These are phyloP conservation scores for Solanum sejunctum DNA, from an alignment of 257 asterid species.

Conservation along the genomic window DNA sequence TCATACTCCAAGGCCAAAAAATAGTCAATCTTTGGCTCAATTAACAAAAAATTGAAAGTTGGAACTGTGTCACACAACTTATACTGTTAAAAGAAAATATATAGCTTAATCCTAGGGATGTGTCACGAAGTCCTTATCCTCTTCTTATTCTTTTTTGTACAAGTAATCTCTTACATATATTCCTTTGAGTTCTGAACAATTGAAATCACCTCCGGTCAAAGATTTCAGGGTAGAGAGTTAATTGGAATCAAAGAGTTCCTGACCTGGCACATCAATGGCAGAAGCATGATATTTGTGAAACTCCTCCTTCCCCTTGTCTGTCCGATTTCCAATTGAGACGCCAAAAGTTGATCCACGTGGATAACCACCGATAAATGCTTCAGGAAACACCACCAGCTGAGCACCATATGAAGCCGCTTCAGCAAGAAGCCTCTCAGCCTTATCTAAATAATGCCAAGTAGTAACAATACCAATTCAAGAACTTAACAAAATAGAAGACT, in stretches of 20 bases:
- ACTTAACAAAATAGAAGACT: not conserved
- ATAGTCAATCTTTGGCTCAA: too few relatives aligned
- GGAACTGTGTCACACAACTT: not conserved
- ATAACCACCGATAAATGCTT: slow-evolving; percentile 96
- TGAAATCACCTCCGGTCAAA: not conserved
- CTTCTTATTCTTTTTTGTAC: not conserved
- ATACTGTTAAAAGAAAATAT: not conserved
- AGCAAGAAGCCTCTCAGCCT: slow-evolving; percentile 88
- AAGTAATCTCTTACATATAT: not conserved
- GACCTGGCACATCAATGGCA: slow-evolving; percentile 94
- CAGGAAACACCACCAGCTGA: slow-evolving; percentile 91
- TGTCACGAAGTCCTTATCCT: not conserved
- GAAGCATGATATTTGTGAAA: slow-evolving; percentile 80
- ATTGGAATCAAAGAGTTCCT: slow-evolving; percentile 1
- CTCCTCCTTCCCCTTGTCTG: slow-evolving; percentile 89
- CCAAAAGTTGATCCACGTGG: slow-evolving; percentile 94
- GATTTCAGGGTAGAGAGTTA: not conserved
- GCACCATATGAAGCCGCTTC: slow-evolving; percentile 91
- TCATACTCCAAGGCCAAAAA: too few relatives aligned
- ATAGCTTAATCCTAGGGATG: not conserved
- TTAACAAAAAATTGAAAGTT: not conserved
- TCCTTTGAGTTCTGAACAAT: not conserved
- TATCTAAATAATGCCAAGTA: slow-evolving; percentile 28
- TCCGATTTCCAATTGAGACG: slow-evolving; percentile 73
- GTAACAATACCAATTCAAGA: not conserved